Base-by-base conservation (phyloP, 148 eudicot species). In the Amaranthus hypochondriacus region DNA sequence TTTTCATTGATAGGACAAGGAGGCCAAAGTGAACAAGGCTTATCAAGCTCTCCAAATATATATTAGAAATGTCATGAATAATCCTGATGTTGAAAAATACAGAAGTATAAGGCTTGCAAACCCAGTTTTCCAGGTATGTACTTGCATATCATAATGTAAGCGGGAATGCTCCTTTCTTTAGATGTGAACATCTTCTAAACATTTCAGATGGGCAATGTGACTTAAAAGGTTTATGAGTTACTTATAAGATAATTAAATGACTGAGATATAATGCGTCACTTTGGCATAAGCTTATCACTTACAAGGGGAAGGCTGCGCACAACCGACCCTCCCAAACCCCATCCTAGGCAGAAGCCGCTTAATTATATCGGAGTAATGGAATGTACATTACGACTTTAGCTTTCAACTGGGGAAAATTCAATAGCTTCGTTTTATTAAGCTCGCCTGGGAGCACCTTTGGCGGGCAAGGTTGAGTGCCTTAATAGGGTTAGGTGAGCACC, bases 91-190 rank as follows among this genome's bases (percentile, higher is more conserved):
- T 60, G 92, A 78, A 72, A 93, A 88, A 55, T 91, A 78, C 80
- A 76, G 97, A 78, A 87, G 73, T 79, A 88, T 93, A 73, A 84
- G 93, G 52, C 68, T 93, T 8, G 79, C 77, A 62, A 93, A 89
- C 78, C 92, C 95, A 66, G 80, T 77, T 43, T 93, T 93, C 81
- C 89, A 85, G 95, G 98, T 93, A 76, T 66, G 68, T 66, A 52
- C 51, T 56, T 57, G 39, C 55, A 9, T 21, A 42, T 66, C 21
- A 55, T 39, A 43, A 61, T 70, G 1, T 9, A 55, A 55, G 21
- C 48, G 70, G 56, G 48, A 61, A 18, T 4, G 13, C 6, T 48
- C 8, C 43, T n/a, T 71, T 13, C 48, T n/a, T 5, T 28, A 8
- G 18, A 18, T 12, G 0, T 9, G 18, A 21, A 12, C 14, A 66